phyloP scores from a whole-genome alignment of 306 rosid genomes.

The Cicer pinnatifidum region DNA sequence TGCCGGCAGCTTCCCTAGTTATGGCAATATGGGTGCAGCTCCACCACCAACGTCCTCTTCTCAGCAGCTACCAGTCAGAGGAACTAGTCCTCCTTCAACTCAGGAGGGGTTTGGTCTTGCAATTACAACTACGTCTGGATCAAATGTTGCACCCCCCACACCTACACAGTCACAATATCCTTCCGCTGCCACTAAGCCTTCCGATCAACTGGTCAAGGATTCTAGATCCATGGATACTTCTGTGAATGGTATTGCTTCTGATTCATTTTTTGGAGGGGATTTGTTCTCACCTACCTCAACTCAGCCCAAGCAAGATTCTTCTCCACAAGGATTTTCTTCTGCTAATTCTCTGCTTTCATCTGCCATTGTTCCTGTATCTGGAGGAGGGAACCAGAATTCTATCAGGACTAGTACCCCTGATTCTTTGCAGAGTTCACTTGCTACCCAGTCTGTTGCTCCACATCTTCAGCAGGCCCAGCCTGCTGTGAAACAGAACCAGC shows the following conservation, averaged over 20 bases:
- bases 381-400: constrained; percentile 60
- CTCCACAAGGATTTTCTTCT: constrained; percentile 55
- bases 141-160: constrained; percentile 53
- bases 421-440: constrained; percentile 59
- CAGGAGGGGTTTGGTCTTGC: constrained; percentile 64
- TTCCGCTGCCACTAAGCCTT: constrained; percentile 53
- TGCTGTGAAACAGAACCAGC: constrained; percentile 59
- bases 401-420: constrained; percentile 51
- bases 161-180: constrained; percentile 61
- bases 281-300: constrained; percentile 65
- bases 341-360: constrained; percentile 55
- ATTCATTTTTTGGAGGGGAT: constrained; percentile 75
- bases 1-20: constrained; percentile 48
- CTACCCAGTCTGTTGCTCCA: constrained; percentile 57
- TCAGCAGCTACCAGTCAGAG: constrained; percentile 52
- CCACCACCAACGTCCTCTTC: constrained; percentile 46
- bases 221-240: constrained; percentile 54
- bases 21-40: constrained; percentile 58
- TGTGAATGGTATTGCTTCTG: constrained; percentile 69
- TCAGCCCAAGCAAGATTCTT: constrained; percentile 61
- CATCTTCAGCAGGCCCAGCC: constrained; percentile 61
- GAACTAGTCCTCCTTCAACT: constrained; percentile 51
- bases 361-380: constrained; percentile 56
- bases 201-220: constrained; percentile 57
- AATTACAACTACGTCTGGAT: constrained; percentile 54